Evolutionary conservation across 2,329 filamentous ascomycete species (phyloP).

Genomic region (Trichoderma afroharzianum): DNA sequence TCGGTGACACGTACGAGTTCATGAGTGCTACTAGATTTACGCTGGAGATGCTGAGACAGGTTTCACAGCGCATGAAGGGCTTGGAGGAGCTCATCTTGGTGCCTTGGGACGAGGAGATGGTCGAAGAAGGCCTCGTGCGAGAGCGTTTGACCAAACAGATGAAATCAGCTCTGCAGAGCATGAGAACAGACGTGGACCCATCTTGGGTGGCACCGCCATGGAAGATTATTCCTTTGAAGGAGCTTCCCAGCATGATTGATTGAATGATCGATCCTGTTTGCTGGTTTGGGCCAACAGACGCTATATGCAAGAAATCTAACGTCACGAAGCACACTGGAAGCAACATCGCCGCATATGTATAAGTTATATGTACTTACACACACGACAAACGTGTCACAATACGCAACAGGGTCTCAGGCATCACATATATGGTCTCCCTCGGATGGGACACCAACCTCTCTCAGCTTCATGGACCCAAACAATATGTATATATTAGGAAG

Average conservation of each 20-base stretch:
- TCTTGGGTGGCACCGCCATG: constrained; percentile 36
- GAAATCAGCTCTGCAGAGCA: constrained; percentile 32
- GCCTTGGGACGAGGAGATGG: constrained; percentile 35
- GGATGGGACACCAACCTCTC: not conserved
- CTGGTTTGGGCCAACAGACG: not conserved
- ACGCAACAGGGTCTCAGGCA: not conserved
- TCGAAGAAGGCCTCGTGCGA: constrained; percentile 30
- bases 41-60: constrained; percentile 37
- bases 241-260: constrained; percentile 22
- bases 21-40: constrained; percentile 39
- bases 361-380: not conserved
- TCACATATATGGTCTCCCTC: not conserved
- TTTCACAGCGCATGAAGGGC: constrained; percentile 37
- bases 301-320: not conserved
- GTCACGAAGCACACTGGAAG: not conserved
- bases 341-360: not conserved
- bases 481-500: not conserved
- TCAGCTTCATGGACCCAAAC: not conserved
- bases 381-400: not conserved
- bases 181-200: constrained; percentile 28
- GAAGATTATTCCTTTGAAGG: constrained; percentile 34
- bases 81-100: constrained; percentile 45
- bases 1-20: constrained; percentile 34
- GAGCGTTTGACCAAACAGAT: constrained; percentile 38
- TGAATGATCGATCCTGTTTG: not conserved